phyloP scores from a whole-genome alignment of 129 eudicot species.

The Flaveria trinervia region DNA sequence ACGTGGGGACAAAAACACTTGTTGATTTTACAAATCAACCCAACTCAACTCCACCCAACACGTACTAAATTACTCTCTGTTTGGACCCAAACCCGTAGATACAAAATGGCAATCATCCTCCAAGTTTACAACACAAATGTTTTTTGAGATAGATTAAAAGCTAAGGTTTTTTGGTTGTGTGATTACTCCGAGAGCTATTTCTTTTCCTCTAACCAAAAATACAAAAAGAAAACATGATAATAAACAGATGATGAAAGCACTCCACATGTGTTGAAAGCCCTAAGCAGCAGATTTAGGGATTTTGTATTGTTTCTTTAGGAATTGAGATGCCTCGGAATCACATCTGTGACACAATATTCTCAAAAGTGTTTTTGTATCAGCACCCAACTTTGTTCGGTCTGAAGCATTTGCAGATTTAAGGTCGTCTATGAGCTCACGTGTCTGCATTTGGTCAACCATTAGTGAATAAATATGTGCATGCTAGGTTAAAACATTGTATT shows the following conservation, averaged over 20 bases:
- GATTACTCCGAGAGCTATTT: conserved; percentile 25
- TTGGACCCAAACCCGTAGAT: not conserved
- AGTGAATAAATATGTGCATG: not conserved
- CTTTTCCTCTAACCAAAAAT: conserved; percentile 28
- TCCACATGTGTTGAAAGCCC: conserved; percentile 16
- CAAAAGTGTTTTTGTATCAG: conserved; percentile 74
- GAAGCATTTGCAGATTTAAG: conserved; percentile 65
- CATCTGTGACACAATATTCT: conserved; percentile 87
- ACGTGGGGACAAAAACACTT: too few species aligned
- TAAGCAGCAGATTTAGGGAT: conserved; percentile 88
- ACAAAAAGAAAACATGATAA: conserved; percentile 20
- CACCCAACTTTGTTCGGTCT: conserved; percentile 81
- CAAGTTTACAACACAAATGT: not conserved
- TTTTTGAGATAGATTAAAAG: conserved; percentile 1
- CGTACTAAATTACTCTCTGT: too few species aligned
- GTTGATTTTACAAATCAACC: too few species aligned
- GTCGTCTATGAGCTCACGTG: conserved; percentile 89
- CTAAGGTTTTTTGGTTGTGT: not conserved
- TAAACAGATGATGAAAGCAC: conserved; percentile 2
- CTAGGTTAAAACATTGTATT: not conserved
- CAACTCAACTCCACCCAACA: too few species aligned
- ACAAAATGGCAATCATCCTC: not conserved
- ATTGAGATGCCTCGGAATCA: conserved; percentile 95
- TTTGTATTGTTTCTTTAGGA: conserved; percentile 92
- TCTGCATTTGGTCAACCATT: conserved; percentile 49